These are phyloP conservation scores for Zychaea mexicana DNA, from an alignment of 371 early-diverging fungal genomes.

Conservation along the genomic window DNA sequence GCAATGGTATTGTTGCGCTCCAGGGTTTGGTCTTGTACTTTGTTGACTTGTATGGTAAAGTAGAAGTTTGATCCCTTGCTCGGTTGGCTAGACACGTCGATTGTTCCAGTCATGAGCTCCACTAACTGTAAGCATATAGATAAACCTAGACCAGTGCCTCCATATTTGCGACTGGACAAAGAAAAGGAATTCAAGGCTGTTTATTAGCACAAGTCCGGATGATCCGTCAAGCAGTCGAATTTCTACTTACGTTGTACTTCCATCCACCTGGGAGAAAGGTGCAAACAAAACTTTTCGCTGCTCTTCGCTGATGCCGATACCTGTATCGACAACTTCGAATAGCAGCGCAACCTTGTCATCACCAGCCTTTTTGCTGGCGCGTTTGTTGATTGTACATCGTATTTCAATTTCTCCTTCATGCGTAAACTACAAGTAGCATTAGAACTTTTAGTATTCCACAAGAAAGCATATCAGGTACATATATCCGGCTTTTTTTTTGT, in stretches of 20 bases:
- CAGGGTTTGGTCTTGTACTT: slow-evolving; percentile 31
- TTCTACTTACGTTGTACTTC: slow-evolving; percentile 48
- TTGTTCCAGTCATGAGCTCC: slow-evolving; percentile 55
- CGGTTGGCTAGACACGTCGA: slow-evolving; percentile 52
- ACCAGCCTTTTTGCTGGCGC: background rate
- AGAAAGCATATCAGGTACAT: background rate
- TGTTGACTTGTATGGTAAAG: slow-evolving; percentile 45
- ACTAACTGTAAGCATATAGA: slow-evolving; percentile 59
- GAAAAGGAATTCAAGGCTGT: too few relatives aligned
- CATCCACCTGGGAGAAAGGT: slow-evolving; percentile 61
- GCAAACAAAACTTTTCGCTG: slow-evolving; percentile 59
- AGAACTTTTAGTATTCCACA: background rate
- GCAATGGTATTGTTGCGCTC: slow-evolving; percentile 20
- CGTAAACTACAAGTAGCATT: slow-evolving; percentile 42
- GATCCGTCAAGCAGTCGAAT: too few relatives aligned
- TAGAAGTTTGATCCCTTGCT: slow-evolving; percentile 59
- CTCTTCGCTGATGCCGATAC: slow-evolving; percentile 58
- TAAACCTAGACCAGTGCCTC: slow-evolving; percentile 66
- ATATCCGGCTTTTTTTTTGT: too few relatives aligned
- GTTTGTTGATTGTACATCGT: slow-evolving; percentile 32
- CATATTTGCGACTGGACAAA: slow-evolving; percentile 49
- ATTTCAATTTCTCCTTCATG: slow-evolving; percentile 58
- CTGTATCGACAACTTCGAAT: slow-evolving; percentile 51
- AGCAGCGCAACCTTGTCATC: slow-evolving; percentile 21
- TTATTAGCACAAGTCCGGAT: too few relatives aligned